Evolutionary conservation across 768 basidiomycete genomes (phyloP).

Genomic region (Termitomyces bulborhizus): DNA sequence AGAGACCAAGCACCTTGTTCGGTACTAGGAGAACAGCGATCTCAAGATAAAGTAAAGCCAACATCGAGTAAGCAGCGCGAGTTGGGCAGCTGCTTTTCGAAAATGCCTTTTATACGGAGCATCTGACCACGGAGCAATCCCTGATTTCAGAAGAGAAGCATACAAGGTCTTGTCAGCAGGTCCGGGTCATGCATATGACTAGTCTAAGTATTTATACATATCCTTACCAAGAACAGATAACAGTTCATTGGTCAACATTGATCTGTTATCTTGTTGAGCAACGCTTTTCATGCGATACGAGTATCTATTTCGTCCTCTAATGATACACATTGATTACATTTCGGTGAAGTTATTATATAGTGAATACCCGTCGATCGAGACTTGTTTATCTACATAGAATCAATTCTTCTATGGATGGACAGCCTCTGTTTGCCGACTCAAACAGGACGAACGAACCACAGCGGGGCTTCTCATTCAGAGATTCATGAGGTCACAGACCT

Average conservation of each 20-base stretch:
- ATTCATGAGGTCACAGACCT: conserved; percentile 50
- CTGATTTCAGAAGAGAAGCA: neutral
- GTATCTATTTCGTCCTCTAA: conserved; percentile 2
- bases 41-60: neutral
- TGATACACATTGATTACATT: conserved; percentile 11
- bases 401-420: neutral
- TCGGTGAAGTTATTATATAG: neutral
- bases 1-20: conserved; percentile 24
- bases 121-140: neutral
- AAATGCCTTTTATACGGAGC: neutral
- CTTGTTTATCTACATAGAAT: neutral
- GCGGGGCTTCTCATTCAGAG: neutral
- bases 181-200: no score
- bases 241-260: no score
- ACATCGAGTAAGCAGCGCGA: conserved; percentile 29
- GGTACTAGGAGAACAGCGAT: conserved; percentile 1
- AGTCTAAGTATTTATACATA: no score
- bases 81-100: conserved; percentile 3
- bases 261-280: no score
- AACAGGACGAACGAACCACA: neutral
- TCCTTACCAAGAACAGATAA: no score
- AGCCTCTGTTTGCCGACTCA: neutral
- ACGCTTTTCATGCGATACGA: neutral
- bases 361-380: no score
- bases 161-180: neutral